phyloP scores from a whole-genome alignment of 73 alveolate species.

The Paramecium primaurelia region DNA sequence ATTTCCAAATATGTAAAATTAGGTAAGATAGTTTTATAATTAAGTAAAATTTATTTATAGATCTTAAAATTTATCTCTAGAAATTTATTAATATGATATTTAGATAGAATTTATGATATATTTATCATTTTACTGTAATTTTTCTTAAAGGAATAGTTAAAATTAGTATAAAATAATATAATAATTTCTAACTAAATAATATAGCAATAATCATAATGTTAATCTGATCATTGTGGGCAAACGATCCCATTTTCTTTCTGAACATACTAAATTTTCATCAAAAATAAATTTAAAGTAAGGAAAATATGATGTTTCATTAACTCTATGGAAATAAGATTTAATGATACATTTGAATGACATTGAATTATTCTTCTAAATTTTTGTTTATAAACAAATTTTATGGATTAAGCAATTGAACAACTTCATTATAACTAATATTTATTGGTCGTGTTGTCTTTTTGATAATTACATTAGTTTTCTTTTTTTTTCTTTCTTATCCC shows the following conservation, averaged over 20 bases:
- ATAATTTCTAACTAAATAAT: not conserved
- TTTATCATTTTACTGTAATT: not conserved
- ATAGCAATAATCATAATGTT: not conserved
- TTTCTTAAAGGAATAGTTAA: not conserved
- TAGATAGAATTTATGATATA: not conserved
- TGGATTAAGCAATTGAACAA: not conserved
- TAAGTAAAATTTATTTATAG: too few relatives aligned
- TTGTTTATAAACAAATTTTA: not conserved
- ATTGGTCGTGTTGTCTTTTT: not conserved
- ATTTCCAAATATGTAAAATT: not conserved
- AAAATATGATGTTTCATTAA: not conserved
- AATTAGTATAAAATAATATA: not conserved
- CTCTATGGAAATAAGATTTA: not conserved
- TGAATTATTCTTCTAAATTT: conserved; percentile 14
- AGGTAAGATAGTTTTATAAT: too few relatives aligned
- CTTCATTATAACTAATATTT: conserved; percentile 19
- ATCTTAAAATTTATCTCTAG: not conserved
- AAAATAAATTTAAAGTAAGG: not conserved
- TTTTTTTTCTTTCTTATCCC: not conserved
- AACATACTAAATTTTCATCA: not conserved
- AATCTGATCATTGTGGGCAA: not conserved
- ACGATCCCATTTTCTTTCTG: not conserved
- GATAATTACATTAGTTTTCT: not conserved
- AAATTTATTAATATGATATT: not conserved
- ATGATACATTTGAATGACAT: not conserved